Percentiles rank a stretch among this genome's conserved stretches.
Conservation (phyloP, 1,139 yeast species). For the Pichia inconspicua region DNA sequence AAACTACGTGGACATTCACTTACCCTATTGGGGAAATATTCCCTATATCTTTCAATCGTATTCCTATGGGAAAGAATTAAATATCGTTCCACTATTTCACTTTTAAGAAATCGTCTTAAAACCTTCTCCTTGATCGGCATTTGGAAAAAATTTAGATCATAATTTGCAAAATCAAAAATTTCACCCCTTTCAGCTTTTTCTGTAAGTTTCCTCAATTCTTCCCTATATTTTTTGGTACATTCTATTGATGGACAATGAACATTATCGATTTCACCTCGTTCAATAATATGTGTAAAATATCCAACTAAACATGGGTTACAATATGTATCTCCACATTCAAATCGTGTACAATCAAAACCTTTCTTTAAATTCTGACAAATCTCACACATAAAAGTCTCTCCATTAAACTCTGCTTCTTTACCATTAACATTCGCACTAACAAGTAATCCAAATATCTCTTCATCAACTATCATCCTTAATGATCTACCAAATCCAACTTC, state of each 20-base stretch:
- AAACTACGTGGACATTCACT: constrained; percentile 44
- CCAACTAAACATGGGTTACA: constrained; percentile 44
- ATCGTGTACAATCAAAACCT: constrained; percentile 38
- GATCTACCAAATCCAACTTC: constrained; percentile 14
- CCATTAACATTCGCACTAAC: constrained; percentile 21
- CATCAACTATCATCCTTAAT: not conserved
- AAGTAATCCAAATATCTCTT: constrained; percentile 18
- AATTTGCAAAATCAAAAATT: constrained; percentile 24
- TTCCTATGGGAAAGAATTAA: constrained; percentile 32
- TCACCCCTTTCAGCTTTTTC: constrained; percentile 4
- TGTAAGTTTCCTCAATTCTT: constrained; percentile 9
- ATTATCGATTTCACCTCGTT: constrained; percentile 44
- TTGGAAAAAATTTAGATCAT: constrained; percentile 30
- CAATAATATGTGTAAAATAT: constrained; percentile 40
- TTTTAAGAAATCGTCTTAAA: constrained; percentile 21
- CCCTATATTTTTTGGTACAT: constrained; percentile 31
- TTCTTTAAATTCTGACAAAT: constrained; percentile 50
- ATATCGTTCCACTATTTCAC: constrained; percentile 33
- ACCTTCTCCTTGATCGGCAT: constrained; percentile 32
- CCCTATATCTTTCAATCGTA: constrained; percentile 39
- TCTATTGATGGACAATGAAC: constrained; percentile 56
- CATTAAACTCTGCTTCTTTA: constrained; percentile 30
- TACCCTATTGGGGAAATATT: constrained; percentile 42
- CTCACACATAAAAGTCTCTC: constrained; percentile 43
- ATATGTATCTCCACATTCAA: constrained; percentile 47